Base-by-base conservation (phyloP, 495 filamentous ascomycete species). In the Chaetomium tenue region DNA sequence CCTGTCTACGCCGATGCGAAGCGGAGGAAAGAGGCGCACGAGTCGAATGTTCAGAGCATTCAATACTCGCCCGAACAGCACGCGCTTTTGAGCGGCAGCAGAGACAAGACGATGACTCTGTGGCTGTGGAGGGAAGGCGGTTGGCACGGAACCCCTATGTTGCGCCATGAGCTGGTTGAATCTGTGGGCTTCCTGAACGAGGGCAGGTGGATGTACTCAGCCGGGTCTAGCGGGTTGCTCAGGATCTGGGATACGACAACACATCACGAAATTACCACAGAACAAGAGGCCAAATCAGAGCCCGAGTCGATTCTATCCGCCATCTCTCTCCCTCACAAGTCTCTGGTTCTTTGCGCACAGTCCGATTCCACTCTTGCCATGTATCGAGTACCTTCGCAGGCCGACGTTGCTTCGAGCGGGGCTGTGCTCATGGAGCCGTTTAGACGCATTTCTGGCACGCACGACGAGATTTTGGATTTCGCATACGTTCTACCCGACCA, bases 381-480 rank as follows among this genome's bases (percentile, higher is more conserved):
- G 33, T 89, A 95, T 72, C 89, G 88, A 13, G 70, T 79, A 16
- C 73, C 79, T 37, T 64, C 70, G 16, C 30, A 56, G 3, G 61
- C 42, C 26, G 70, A 68, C 15, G 65, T 73, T 70, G 44, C 64
- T 25, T 46, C 78, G 25, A 61, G 67, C 61, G 39, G 72, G 37
- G 69, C 69, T 20, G 48, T 67, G 60, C 68, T 81, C 23, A 68
- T 72, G 55, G 73, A 80, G 57, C 79, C 79, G 0, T 75, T 89
- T 58, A 86, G 89, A 62, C 85, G 90, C 20, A 93, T 98, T 66
- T 96, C 93, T 22, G 95, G 95, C 25, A 97, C 94, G 40, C 92
- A 98, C 74, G 94, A 98, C 71, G 94, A 98, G 72, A 92, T 98
- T 61, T 95, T 98, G 68, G 95, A 98, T 68, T 77, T 97, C 25